Evolutionary conservation across 192 early-diverging fungal species (phyloP).

Genomic region (Umbelopsis sp.): DNA sequence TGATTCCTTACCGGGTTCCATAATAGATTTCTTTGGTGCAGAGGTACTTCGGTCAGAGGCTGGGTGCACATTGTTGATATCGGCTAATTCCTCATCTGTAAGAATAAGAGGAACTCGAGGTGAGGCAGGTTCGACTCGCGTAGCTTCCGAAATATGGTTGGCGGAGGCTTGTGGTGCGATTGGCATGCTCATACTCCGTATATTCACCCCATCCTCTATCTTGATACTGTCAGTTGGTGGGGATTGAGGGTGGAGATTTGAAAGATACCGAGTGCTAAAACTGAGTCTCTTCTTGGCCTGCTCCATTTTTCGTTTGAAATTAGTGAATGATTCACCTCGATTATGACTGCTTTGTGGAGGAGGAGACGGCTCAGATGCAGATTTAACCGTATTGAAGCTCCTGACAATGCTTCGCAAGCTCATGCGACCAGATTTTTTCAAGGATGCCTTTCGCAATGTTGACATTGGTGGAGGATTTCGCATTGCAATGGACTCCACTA

Average conservation of each 20-base stretch:
- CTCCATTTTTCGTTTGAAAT: conserved; percentile 8
- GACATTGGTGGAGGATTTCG: conserved; percentile 15
- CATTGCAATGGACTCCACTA: not conserved
- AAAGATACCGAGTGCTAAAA: conserved; percentile 9
- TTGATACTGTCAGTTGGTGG: not conserved
- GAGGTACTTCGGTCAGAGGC: not conserved
- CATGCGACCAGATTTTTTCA: conserved; percentile 8
- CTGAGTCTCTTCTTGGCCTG: conserved; percentile 11
- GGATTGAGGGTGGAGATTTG: not conserved
- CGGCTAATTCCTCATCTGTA: not conserved
- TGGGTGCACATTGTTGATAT: not conserved
- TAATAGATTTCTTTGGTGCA: not conserved
- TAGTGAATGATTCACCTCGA: not conserved
- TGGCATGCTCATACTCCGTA: not conserved
- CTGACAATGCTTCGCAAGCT: not conserved
- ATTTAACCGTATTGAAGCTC: not conserved
- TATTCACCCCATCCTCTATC: not conserved
- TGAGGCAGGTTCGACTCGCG: not conserved
- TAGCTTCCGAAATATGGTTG: not conserved
- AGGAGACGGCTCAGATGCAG: not conserved
- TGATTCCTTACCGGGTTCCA: not conserved
- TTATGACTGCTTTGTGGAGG: not conserved
- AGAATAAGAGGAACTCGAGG: not conserved
- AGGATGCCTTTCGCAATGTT: not conserved
- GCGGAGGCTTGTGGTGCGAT: not conserved